Base-by-base conservation (phyloP, 805 yeast genomes). In the Yamadazyma phyllophila region DNA sequence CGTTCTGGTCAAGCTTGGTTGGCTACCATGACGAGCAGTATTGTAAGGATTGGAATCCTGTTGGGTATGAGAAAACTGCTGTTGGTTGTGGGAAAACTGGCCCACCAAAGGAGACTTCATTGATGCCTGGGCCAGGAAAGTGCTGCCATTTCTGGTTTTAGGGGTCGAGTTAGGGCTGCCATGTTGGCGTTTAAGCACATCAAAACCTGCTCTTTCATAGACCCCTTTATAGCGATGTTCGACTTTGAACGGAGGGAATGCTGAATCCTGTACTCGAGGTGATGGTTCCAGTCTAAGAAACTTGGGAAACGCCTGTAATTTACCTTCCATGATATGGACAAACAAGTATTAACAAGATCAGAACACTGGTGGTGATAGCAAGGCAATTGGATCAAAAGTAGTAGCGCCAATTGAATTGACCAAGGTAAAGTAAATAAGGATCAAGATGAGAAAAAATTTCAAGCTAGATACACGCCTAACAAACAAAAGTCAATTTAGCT, bases 181-280 rank as follows among this genome's bases (percentile, higher is more conserved):
- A 6, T 20, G 20, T 12, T 26, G 26, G 7, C 50, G 53, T 33
- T 45, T 50, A 40, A 58, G 57, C 26, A 71, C 69, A 34, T 86
- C 94, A 56, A 87, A 87, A 0, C 96, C 96, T 0, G 94, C 94
- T 53, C 94, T 66, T 59, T 87, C 94, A 62, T 85, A 80, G 2
- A 85, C 94, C 1, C 90, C 83, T 53, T 74, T 74, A 55, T 82
- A 83, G 26, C 81, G 66, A 39, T 76, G 81, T 31, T 77, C 77
- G 0, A 85, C 79, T 44, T 80, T 81, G 49, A 87, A 64, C 0
- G 88, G 85, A 2, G 95, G 95, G 53, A 86, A 87, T 3, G 84
- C 79, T 9, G 81, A 76, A 52, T 79, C 64, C 36, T 56, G 56
- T 7, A 57, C 53, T 36, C 56, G 51, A 9, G 64, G 60, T 0